Evolutionary conservation across 345 rosid species (phyloP).

Genomic region (Trapa incisa): DNA sequence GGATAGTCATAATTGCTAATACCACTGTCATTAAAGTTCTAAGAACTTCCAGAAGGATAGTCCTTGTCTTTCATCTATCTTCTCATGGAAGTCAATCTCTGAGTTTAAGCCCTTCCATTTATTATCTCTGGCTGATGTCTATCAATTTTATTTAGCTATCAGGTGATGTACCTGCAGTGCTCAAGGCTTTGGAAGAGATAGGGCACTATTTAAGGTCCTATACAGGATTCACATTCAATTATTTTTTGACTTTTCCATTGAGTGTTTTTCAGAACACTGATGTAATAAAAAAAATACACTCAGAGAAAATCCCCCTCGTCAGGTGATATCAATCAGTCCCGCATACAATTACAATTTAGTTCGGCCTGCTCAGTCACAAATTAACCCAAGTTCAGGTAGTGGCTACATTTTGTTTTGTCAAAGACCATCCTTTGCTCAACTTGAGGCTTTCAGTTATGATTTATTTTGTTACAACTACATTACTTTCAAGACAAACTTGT

Average conservation of each 20-base stretch:
- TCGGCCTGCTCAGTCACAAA: constrained; percentile 26
- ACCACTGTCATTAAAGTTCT: not conserved
- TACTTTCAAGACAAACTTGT: constrained; percentile 46
- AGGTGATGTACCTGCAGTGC: constrained; percentile 45
- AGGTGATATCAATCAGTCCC: constrained; percentile 53
- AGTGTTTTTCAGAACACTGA: not conserved
- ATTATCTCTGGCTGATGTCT: not conserved
- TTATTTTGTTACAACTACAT: constrained; percentile 40
- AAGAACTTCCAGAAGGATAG: not conserved
- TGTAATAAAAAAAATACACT: not conserved
- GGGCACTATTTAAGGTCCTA: constrained; percentile 44
- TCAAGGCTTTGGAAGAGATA: constrained; percentile 48
- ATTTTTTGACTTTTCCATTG: not conserved
- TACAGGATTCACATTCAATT: not conserved
- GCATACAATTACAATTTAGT: constrained; percentile 31
- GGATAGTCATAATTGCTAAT: not conserved
- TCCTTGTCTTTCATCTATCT: not conserved
- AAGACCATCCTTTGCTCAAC: constrained; percentile 11
- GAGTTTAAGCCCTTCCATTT: not conserved
- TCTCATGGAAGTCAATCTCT: not conserved
- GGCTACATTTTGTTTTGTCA: constrained; percentile 2
- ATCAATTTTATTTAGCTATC: constrained; percentile 29
- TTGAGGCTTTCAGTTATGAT: constrained; percentile 25
- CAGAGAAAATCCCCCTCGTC: constrained; percentile 55
- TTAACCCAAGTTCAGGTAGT: constrained; percentile 49